These are phyloP conservation scores for Leccinum subfulvum DNA, from an alignment of 1,284 basidiomycete genomes.

Conservation along the genomic window DNA sequence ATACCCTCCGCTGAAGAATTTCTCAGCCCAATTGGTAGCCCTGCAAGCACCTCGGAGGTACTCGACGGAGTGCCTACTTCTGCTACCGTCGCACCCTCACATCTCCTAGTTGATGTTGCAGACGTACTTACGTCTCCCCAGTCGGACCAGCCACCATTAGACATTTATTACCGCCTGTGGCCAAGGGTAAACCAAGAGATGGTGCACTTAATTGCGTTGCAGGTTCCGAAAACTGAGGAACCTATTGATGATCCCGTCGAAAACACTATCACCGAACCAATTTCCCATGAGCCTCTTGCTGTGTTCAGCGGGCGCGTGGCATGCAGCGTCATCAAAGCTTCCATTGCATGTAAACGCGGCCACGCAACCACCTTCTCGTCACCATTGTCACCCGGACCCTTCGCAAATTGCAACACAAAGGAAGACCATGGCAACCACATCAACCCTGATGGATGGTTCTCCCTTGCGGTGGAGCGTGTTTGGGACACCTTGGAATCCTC, in stretches of 20 bases:
- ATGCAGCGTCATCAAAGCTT: background rate
- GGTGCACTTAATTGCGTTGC: conserved; percentile 16
- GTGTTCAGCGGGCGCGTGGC: background rate
- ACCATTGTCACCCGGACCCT: background rate
- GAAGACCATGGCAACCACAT: background rate
- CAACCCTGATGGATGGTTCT: background rate
- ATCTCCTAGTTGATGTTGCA: conserved; percentile 12
- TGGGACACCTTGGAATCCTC: background rate
- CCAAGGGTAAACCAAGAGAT: conserved; percentile 31
- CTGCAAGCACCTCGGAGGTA: background rate
- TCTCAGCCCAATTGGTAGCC: conserved; percentile 28
- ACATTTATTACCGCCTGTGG: conserved; percentile 28
- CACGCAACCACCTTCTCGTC: conserved; percentile 6
- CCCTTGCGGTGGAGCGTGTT: background rate
- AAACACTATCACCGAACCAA: background rate
- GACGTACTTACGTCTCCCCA: conserved; percentile 5
- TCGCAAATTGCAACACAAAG: conserved; percentile 1
- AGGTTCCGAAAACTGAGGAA: background rate
- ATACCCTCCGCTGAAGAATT: conserved; percentile 23
- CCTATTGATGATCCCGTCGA: background rate
- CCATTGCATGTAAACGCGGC: conserved; percentile 9
- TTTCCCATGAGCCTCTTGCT: background rate
- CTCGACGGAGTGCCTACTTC: background rate
- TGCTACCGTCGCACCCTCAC: background rate
- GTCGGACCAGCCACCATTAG: conserved; percentile 6